phyloP scores from a whole-genome alignment of 352 stramenopile genomes.

The Pythium rishiriense region DNA sequence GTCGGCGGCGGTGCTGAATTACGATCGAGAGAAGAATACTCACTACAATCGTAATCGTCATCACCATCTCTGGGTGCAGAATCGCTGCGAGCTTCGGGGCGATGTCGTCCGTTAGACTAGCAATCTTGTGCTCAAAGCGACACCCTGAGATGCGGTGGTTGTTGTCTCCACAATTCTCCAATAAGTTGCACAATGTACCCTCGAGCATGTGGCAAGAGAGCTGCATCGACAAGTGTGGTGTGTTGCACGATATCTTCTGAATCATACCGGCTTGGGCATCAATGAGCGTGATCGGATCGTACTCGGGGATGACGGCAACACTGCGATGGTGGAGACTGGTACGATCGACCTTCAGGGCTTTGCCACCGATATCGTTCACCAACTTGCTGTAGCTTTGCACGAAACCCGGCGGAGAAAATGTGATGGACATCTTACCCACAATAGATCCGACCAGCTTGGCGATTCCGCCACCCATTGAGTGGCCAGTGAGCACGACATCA shows the following conservation, averaged over 20 bases:
- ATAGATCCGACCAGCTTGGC: conserved; percentile 83
- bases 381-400: conserved; percentile 91
- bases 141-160: conserved; percentile 63
- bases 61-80: conserved; percentile 58
- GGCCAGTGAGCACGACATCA: conserved; percentile 83
- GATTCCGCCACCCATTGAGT: conserved; percentile 89
- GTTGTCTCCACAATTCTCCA: conserved; percentile 75
- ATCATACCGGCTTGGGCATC: conserved; percentile 87
- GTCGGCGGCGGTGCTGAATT: conserved; percentile 39
- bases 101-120: conserved; percentile 70
- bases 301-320: conserved; percentile 86
- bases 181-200: conserved; percentile 81
- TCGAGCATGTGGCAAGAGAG: conserved; percentile 92
- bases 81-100: conserved; percentile 44
- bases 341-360: conserved; percentile 69
- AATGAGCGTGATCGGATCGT: conserved; percentile 89
- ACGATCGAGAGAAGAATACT: conserved; percentile 69
- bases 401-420: conserved; percentile 83
- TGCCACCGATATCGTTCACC: conserved; percentile 77
- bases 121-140: conserved; percentile 76
- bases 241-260: conserved; percentile 90
- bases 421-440: conserved; percentile 73
- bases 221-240: conserved; percentile 85
- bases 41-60: conserved; percentile 46
- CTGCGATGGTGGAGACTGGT: conserved; percentile 79